Evolutionary conservation across 495 filamentous ascomycete genomes (phyloP).

Genomic region (Podospora pseudopauciseta): DNA sequence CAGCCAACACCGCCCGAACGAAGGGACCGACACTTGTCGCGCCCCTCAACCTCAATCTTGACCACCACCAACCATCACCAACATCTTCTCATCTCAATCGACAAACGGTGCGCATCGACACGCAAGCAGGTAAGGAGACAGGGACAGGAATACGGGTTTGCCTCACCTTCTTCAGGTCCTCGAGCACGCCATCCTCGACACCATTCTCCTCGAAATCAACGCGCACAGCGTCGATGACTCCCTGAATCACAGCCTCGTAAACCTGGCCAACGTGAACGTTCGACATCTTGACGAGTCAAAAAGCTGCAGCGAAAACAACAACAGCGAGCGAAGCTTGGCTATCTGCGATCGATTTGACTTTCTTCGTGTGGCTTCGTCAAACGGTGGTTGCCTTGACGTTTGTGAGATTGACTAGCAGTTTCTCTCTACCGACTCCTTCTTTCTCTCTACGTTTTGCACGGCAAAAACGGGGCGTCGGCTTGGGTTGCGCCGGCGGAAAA

Average conservation of each 20-base stretch:
- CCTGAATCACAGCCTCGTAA: constrained; percentile 86
- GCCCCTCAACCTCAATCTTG: constrained; percentile 7
- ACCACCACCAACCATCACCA: background rate
- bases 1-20: constrained; percentile 13
- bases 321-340: background rate
- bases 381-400: background rate
- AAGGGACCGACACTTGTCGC: constrained; percentile 23
- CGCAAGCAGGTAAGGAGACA: background rate
- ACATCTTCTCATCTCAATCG: background rate
- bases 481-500: background rate
- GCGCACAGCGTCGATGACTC: constrained; percentile 81
- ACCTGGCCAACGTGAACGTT: constrained; percentile 62
- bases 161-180: constrained; percentile 79
- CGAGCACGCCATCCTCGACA: constrained; percentile 77
- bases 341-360: background rate
- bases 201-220: constrained; percentile 97
- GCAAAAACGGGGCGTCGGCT: background rate
- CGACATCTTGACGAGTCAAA: constrained; percentile 43
- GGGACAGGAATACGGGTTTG: background rate
- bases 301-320: background rate
- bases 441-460: background rate
- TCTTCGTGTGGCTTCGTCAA: background rate
- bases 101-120: background rate
- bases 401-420: background rate
- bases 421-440: background rate